phyloP scores from a whole-genome alignment of 352 stramenopile genomes.

The Stephanocyclus meneghinianus region DNA sequence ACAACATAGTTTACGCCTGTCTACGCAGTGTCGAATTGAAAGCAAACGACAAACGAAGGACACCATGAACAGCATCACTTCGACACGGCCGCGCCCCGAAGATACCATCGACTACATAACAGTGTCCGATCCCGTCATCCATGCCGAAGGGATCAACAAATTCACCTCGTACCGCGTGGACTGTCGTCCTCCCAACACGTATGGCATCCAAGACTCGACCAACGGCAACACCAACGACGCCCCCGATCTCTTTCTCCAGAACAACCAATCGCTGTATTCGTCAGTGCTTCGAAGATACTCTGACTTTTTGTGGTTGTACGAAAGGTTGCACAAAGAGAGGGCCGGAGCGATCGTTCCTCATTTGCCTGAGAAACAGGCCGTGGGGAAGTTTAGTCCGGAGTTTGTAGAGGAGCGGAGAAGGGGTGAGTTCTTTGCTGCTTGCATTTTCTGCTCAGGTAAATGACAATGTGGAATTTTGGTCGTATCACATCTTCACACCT shows the following conservation, averaged over 20 bases:
- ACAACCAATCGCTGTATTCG: slow-evolving; percentile 77
- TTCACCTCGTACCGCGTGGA: slow-evolving; percentile 96
- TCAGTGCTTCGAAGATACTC: slow-evolving; percentile 90
- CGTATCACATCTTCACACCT: slow-evolving; percentile 50
- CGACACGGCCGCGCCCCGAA: slow-evolving; percentile 10
- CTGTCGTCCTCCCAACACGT: slow-evolving; percentile 58
- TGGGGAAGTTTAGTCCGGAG: slow-evolving; percentile 90
- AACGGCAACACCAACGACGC: slow-evolving; percentile 19
- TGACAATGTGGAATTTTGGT: background rate
- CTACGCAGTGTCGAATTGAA: no score
- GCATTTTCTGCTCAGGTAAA: background rate
- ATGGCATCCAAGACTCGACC: slow-evolving; percentile 15
- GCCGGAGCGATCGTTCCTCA: slow-evolving; percentile 90
- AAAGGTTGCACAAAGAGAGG: slow-evolving; percentile 86
- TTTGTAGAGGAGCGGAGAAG: slow-evolving; percentile 81
- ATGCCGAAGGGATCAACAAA: slow-evolving; percentile 95
- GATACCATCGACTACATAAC: slow-evolving; percentile 49
- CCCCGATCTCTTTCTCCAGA: slow-evolving; percentile 25
- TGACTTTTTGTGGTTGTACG: slow-evolving; percentile 96
- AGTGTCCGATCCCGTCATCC: slow-evolving; percentile 94
- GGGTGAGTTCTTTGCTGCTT: slow-evolving; percentile 49
- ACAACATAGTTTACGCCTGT: no score
- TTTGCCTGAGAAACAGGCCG: slow-evolving; percentile 93
- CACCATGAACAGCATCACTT: background rate
- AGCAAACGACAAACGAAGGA: background rate